Base-by-base conservation (phyloP, 2,329 filamentous ascomycete genomes). In the Herpotrichia juniperi region DNA sequence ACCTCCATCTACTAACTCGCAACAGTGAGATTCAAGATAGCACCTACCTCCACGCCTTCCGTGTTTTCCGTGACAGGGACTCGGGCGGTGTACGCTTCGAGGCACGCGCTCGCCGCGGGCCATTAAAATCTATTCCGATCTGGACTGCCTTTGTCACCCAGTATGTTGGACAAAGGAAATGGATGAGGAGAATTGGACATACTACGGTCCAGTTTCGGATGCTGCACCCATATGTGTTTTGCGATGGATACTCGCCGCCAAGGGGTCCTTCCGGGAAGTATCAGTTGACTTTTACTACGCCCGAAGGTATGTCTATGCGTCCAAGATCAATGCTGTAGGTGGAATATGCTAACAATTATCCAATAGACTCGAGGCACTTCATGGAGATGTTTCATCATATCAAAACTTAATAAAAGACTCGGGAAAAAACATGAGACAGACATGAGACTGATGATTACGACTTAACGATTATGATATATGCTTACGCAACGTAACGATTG, bases 31-130 rank as follows among this genome's bases (percentile, higher is more conserved):
- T 85, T 28, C 63, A 76, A 24, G 81, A 86, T 45, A 77, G 78
- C 34, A 67, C 72, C 12, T 83, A 78, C 57, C 72, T 77, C 1
- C 83, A 86, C 57, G 80, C 78, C 1, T 72, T 87, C 47, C 80
- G 83, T 11, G 70, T 87, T 12, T 83, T 79, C 60, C 70, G 73
- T 35, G 84, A 87, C 51, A 68, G 60, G 14, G 71, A 77, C 19
- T 81, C 81, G 1, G 77, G 78, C 10, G 78, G 78, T 3, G 72
- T 87, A 0, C 75, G 84, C 10, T 74, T 87, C 21, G 82, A 86
- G 62, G 81, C 81, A n/a, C 81, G 81, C 0, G 72, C 84, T 28
- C 75, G 78, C 24, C 73, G 78, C 22, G 83, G 84, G 1, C 76
- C 78, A 1, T 76, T 81, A 69, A 78, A 79, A 57, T 74, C 77